phyloP scores from a whole-genome alignment of 2,329 filamentous ascomycete species.

The Colletotrichum sp. region DNA sequence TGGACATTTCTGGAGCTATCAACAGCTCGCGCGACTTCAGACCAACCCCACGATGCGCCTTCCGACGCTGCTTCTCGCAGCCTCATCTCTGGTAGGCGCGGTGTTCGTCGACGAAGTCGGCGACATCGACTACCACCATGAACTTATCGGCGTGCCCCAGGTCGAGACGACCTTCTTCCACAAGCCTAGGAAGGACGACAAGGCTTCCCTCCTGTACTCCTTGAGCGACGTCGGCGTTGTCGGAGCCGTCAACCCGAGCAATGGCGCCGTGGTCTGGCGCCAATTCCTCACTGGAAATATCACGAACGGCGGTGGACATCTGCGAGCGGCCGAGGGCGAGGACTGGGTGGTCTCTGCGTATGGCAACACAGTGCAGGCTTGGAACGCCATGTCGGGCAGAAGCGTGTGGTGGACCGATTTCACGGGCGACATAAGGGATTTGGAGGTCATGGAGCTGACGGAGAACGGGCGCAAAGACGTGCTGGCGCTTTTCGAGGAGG shows the following conservation, averaged over 20 bases:
- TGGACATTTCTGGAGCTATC: conserved; percentile 2
- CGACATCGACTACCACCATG: conserved; percentile 90
- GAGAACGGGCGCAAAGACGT: conserved; percentile 72
- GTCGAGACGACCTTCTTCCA: conserved; percentile 93
- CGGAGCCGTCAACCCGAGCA: conserved; percentile 88
- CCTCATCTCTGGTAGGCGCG: conserved; percentile 57
- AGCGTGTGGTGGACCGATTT: conserved; percentile 76
- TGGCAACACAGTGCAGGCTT: conserved; percentile 74
- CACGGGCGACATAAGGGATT: conserved; percentile 63
- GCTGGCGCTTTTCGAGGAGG: conserved; percentile 69
- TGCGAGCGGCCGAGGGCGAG: conserved; percentile 80
- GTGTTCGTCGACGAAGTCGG: conserved; percentile 92
- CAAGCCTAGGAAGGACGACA: conserved; percentile 79
- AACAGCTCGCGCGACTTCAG: conserved; percentile 6
- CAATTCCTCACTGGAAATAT: conserved; percentile 68
- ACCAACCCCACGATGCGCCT: conserved; percentile 23
- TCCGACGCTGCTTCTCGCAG: conserved; percentile 36
- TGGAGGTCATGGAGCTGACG: conserved; percentile 79
- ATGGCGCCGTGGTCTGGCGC: conserved; percentile 85
- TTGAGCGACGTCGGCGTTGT: conserved; percentile 84
- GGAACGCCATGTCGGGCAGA: conserved; percentile 83
- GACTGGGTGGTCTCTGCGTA: conserved; percentile 77
- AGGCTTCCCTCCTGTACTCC: conserved; percentile 89
- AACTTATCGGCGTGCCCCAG: conserved; percentile 83
- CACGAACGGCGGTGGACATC: conserved; percentile 52